Percentiles rank a stretch among this genome's conserved stretches.
Evolutionary conservation across 805 yeast genomes (phyloP).

Genomic region (Blastobotrys attinorum): DNA sequence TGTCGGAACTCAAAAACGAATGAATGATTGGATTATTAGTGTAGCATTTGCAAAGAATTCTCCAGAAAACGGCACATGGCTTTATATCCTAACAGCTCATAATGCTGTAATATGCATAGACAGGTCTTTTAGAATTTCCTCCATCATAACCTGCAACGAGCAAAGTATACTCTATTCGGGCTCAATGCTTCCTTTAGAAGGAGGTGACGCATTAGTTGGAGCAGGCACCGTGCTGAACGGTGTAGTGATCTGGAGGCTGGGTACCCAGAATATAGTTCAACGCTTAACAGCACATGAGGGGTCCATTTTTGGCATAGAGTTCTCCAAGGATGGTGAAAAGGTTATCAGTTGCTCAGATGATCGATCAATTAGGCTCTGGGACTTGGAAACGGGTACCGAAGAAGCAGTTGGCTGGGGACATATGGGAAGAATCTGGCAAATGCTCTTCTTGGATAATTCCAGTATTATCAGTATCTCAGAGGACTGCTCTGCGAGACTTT

Average conservation of each 20-base stretch:
- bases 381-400: slow-evolving; percentile 45
- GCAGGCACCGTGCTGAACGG: slow-evolving; percentile 96
- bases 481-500: slow-evolving; percentile 75
- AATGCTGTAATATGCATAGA: slow-evolving; percentile 48
- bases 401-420: slow-evolving; percentile 94
- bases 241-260: slow-evolving; percentile 60
- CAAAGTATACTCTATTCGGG: slow-evolving; percentile 87
- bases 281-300: slow-evolving; percentile 77
- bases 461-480: slow-evolving; percentile 66
- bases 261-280: slow-evolving; percentile 37
- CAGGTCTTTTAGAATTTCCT: slow-evolving; percentile 22
- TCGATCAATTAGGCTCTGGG: slow-evolving; percentile 76
- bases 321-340: slow-evolving; percentile 46
- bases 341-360: slow-evolving; percentile 89
- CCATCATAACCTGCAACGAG: slow-evolving; percentile 46
- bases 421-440: slow-evolving; percentile 85
- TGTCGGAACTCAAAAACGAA: slow-evolving; percentile 16
- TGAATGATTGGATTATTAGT: slow-evolving; percentile 75
- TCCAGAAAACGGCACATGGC: slow-evolving; percentile 24
- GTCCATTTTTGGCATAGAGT: slow-evolving; percentile 73
- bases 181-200: slow-evolving; percentile 41
- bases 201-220: slow-evolving; percentile 43
- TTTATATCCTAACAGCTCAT: slow-evolving; percentile 69
- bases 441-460: slow-evolving; percentile 43
- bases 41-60: slow-evolving; percentile 42